Evolutionary conservation across 805 yeast genomes (phyloP), one percentile per base, ranked within the genome.

Genomic region (Barnettozyma populi): DNA sequence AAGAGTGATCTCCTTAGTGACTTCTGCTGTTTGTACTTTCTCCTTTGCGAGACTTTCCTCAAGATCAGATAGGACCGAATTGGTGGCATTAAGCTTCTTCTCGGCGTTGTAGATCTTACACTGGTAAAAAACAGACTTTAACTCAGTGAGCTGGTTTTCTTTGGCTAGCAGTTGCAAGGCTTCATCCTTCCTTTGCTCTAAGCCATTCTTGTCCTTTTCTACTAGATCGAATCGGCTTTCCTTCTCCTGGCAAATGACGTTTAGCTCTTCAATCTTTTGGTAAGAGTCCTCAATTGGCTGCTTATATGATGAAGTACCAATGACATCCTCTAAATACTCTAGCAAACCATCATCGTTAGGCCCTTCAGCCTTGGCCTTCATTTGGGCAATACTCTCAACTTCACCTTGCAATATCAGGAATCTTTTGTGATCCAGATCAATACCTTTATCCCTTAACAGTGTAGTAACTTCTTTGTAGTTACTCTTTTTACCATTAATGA

Each of bases 361-460:
- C 44, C 74, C 79, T 59, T 94, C 97, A 0, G 97, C 98, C 61
- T 92, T 94, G 10, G 99, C 86, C 62, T 92, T 92, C 99, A 94
- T 95, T 64, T 94, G 97, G 0, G 99, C 97, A 60, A 94, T 94
- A 54, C 90, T 84, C 69, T 94, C 99, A 38, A 94, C 99, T 64
- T 94, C 99, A 63, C 99, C 99, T 68, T 94, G 99, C 40, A 94
- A 71, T 61, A 94, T 95, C 57, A 94, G 74, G 59, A 94, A 94
- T 57, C 99, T 75, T 62, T 94, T 94, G 66, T 94, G 99, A 56
- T 90, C 95, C 52, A 94, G 73, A 65, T 94, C 99, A 49, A 94
- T 86, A 5, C 98, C 99, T 61, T 89, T 81, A 16, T 76, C 82
- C 54, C 81, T 82, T 43, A 94, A 71, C 31, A 87, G 68, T 1